Evolutionary conservation across 129 eudicot species (phyloP).

Genomic region (Saposhnikovia divaricata): DNA sequence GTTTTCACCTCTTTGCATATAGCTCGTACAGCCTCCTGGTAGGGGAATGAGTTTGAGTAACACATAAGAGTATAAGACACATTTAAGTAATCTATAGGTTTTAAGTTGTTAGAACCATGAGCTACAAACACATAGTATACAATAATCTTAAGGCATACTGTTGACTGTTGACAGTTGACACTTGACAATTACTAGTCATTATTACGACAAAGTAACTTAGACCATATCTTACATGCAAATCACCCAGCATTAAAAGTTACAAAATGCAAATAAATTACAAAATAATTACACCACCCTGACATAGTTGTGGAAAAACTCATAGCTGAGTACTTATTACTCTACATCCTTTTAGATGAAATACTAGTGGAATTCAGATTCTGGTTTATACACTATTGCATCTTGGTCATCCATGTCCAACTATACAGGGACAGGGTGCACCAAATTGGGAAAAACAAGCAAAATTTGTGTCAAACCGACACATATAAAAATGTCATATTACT

Average conservation of each 20-base stretch:
- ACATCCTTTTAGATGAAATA: neutral
- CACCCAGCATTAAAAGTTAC: neutral
- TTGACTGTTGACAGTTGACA: neutral
- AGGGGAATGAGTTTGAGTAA: slow-evolving; percentile 3
- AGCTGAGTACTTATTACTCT: neutral
- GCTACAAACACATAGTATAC: neutral
- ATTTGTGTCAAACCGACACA: neutral
- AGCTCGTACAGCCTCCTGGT: slow-evolving; percentile 74
- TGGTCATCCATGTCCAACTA: neutral
- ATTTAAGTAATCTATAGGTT: neutral
- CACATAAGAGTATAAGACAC: neutral
- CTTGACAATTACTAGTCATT: neutral
- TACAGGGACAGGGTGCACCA: neutral
- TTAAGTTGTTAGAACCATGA: neutral
- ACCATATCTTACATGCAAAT: slow-evolving; percentile 1
- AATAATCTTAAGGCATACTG: neutral
- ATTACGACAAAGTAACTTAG: neutral
- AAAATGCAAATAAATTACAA: neutral
- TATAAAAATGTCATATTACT: neutral
- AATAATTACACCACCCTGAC: neutral
- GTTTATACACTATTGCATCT: neutral
- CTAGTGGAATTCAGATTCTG: neutral
- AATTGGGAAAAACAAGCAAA: neutral
- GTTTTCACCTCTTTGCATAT: slow-evolving; percentile 76
- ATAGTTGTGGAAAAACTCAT: neutral